phyloP scores from a whole-genome alignment of 2,329 filamentous ascomycete genomes.

The Berkeleyomyces rouxiae region DNA sequence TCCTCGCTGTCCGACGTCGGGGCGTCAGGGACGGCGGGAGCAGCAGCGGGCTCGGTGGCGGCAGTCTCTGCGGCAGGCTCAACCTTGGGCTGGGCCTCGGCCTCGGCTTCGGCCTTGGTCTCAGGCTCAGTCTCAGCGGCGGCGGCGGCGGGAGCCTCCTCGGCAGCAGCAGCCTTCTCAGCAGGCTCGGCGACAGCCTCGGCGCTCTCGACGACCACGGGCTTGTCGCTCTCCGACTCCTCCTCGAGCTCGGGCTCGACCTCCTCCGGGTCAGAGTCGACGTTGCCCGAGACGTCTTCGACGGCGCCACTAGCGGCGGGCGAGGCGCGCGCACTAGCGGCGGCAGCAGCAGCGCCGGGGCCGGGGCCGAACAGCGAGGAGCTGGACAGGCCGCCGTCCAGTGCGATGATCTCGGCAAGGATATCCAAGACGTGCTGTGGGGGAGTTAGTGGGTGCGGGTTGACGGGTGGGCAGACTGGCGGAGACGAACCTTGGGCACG shows the following conservation, averaged over 20 bases:
- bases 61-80: not conserved
- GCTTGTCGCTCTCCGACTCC: not conserved
- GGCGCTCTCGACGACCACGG: not conserved
- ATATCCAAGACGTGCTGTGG: constrained; percentile 75
- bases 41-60: not conserved
- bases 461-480: not conserved
- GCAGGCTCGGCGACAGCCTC: not conserved
- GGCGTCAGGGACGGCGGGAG: not conserved
- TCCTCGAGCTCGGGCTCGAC: constrained; percentile 5
- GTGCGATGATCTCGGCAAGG: constrained; percentile 93
- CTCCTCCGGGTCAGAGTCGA: constrained; percentile 16
- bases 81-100: not conserved
- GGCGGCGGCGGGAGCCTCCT: constrained; percentile 3
- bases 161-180: not conserved
- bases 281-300: constrained; percentile 27
- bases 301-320: constrained; percentile 31
- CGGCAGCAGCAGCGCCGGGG: constrained; percentile 14
- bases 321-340: not conserved
- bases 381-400: constrained; percentile 55
- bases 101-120: not conserved
- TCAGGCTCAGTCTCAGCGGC: not conserved
- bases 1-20: not conserved
- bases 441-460: not conserved
- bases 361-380: constrained; percentile 26
- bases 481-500: constrained; percentile 62